Conservation (phyloP, 345 rosid species). For the Durio zibethinus region DNA sequence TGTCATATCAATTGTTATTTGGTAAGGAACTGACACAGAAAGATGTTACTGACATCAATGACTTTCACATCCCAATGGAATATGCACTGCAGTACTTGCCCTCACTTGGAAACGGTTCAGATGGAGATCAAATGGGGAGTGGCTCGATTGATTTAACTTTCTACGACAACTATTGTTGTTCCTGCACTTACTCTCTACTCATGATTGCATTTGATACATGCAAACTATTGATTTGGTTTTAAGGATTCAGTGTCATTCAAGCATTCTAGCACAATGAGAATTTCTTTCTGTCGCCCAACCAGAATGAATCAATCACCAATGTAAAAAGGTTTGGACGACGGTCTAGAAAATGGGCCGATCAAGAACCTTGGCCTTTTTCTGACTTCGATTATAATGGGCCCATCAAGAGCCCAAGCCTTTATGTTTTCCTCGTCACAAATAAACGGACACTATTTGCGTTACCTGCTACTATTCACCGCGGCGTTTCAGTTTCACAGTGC, state of each 20-base stretch:
- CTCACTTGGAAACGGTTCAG: background rate
- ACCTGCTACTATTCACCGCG: too few species aligned
- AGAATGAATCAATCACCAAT: too few species aligned
- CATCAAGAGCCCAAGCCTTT: background rate
- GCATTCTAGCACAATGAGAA: too few species aligned
- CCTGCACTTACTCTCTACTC: slow-evolving; percentile 25
- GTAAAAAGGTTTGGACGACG: too few species aligned
- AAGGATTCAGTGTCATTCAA: too few species aligned
- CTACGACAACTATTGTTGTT: slow-evolving; percentile 10
- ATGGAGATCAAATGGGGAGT: background rate
- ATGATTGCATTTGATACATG: too few species aligned
- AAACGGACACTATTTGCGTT: too few species aligned
- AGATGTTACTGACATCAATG: slow-evolving; percentile 14
- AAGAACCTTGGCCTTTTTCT: background rate
- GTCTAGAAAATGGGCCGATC: too few species aligned
- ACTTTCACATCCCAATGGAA: slow-evolving; percentile 21
- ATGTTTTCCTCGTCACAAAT: too few species aligned
- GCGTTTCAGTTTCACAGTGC: background rate
- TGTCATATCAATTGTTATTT: slow-evolving; percentile 13
- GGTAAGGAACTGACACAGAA: slow-evolving; percentile 15
- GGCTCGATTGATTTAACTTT: slow-evolving; percentile 3
- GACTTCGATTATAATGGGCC: background rate
- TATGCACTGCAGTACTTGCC: slow-evolving; percentile 21
- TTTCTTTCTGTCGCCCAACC: too few species aligned
- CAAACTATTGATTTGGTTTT: too few species aligned